These are phyloP conservation scores for Yarrowia osloensis DNA, from an alignment of 805 yeast species.

Conservation along the genomic window DNA sequence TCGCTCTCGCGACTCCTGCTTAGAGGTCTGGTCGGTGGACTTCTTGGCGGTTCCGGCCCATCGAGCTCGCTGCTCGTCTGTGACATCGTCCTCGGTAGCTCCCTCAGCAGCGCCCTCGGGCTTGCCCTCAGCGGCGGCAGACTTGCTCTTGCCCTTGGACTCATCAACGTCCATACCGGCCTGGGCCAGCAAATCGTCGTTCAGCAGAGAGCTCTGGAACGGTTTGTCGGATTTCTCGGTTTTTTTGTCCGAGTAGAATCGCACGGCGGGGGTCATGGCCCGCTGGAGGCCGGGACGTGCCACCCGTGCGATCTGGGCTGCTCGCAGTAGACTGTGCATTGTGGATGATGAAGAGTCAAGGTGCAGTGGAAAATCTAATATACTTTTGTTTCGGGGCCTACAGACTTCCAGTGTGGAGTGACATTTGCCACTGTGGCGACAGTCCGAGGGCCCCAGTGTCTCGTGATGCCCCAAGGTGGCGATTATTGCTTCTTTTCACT, in stretches of 20 bases:
- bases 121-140: conserved; percentile 1
- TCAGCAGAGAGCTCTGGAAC: conserved; percentile 57
- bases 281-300: conserved; percentile 24
- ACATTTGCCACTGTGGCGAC: conserved; percentile 12
- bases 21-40: conserved; percentile 43
- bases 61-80: conserved; percentile 43
- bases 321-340: conserved; percentile 30
- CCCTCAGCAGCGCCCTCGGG: conserved; percentile 30
- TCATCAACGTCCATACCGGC: conserved; percentile 71
- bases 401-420: conserved; percentile 6
- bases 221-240: conserved; percentile 30
- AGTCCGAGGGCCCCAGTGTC: background rate
- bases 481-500: background rate
- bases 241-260: conserved; percentile 36
- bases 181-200: conserved; percentile 76
- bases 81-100: conserved; percentile 27
- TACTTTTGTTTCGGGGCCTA: conserved; percentile 11
- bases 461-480: no score
- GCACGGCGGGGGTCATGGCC: conserved; percentile 25
- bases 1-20: conserved; percentile 67
- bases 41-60: conserved; percentile 56
- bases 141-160: conserved; percentile 29
- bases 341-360: conserved; percentile 12
- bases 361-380: conserved; percentile 24
- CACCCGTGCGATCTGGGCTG: conserved; percentile 27